Conservation (phyloP, 2,329 filamentous ascomycete species). For the Trichoderma pleuroti region DNA sequence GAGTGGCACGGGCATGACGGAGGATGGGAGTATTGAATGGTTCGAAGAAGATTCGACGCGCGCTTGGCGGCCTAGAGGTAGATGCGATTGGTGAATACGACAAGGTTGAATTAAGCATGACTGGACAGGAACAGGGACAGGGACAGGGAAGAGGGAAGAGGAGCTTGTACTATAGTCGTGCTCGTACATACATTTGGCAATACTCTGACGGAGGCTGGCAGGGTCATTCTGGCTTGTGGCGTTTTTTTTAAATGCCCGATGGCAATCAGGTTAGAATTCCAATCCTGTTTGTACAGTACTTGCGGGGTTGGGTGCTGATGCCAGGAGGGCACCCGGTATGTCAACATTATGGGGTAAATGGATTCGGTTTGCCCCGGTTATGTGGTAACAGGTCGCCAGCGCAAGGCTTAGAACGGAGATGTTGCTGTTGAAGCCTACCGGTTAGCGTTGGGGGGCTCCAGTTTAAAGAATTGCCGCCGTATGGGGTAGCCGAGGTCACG, state of each 20-base stretch:
- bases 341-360: background rate
- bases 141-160: no score
- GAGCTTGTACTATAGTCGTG: background rate
- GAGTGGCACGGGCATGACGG: constrained; percentile 89
- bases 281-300: background rate
- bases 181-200: constrained; percentile 15
- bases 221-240: background rate
- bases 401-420: background rate
- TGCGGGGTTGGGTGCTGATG: constrained; percentile 10
- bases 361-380: background rate
- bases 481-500: background rate
- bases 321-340: background rate
- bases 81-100: background rate
- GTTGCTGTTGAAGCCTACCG: background rate
- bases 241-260: background rate
- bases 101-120: background rate
- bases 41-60: constrained; percentile 72
- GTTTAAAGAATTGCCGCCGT: background rate
- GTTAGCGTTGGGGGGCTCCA: background rate
- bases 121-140: background rate
- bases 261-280: background rate
- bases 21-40: constrained; percentile 87
- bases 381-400: background rate
- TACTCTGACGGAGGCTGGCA: constrained; percentile 8
- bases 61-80: constrained; percentile 52